Percentiles rank a stretch among this genome's conserved stretches.
phyloP scores from a whole-genome alignment of 805 yeast genomes.

The Ogataea sp. region DNA sequence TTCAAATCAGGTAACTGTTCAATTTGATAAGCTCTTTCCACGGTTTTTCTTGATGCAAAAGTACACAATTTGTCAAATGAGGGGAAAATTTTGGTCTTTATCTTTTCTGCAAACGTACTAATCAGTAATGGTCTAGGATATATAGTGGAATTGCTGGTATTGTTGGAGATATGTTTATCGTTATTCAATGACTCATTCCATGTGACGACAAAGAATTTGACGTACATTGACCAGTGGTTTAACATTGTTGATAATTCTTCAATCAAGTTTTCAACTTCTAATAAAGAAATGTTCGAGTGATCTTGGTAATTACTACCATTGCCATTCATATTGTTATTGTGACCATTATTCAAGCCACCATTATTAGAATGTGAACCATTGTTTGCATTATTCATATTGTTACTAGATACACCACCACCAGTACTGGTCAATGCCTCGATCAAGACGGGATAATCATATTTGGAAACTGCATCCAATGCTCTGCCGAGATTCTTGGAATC shows the following conservation, averaged over 20 bases:
- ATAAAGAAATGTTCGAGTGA: slow-evolving; percentile 34
- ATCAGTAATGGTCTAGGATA: slow-evolving; percentile 46
- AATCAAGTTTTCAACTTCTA: slow-evolving; percentile 56
- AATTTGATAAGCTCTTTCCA: slow-evolving; percentile 71
- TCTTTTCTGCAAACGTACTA: slow-evolving; percentile 49
- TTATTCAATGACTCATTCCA: slow-evolving; percentile 53
- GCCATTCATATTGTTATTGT: no score
- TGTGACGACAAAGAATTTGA: slow-evolving; percentile 60
- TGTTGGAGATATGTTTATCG: slow-evolving; percentile 12
- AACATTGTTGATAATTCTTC: slow-evolving; percentile 69
- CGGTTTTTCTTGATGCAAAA: slow-evolving; percentile 66
- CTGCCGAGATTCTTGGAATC: slow-evolving; percentile 60
- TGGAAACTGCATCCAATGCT: slow-evolving; percentile 43
- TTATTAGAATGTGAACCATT: no score
- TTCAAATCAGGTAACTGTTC: slow-evolving; percentile 66
- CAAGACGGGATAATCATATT: slow-evolving; percentile 45
- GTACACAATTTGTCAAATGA: slow-evolving; percentile 56
- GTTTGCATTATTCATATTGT: no score
- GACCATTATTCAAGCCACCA: no score
- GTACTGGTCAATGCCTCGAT: slow-evolving; percentile 20
- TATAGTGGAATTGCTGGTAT: slow-evolving; percentile 5
- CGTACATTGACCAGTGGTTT: slow-evolving; percentile 79
- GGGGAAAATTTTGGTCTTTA: slow-evolving; percentile 44
- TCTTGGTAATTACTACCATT: slow-evolving; percentile 20
- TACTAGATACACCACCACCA: no score